Conservation (phyloP, 192 early-diverging fungal genomes). For the Coemansia sp. region DNA sequence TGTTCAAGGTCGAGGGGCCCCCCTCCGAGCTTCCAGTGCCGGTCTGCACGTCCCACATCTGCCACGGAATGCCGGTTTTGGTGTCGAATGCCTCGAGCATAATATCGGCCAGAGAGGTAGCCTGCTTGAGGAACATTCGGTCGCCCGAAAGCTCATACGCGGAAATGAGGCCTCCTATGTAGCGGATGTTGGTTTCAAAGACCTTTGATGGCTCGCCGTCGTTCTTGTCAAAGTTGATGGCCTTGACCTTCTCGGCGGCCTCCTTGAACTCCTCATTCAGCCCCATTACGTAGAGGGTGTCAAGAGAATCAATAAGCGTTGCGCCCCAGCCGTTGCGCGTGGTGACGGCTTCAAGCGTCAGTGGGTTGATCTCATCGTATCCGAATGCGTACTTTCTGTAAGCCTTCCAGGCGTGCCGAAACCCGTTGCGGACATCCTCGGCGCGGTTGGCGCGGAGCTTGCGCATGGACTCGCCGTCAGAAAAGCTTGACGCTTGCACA, state of each 20-base stretch:
- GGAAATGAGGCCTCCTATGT: constrained; percentile 82
- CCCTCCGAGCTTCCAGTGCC: constrained; percentile 48
- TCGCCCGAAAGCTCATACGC: constrained; percentile 73
- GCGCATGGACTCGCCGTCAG: constrained; percentile 24
- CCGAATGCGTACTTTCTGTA: constrained; percentile 79
- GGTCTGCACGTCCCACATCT: constrained; percentile 72
- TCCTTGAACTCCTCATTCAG: constrained; percentile 76
- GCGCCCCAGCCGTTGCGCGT: constrained; percentile 70
- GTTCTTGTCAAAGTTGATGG: constrained; percentile 66
- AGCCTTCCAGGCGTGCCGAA: constrained; percentile 70
- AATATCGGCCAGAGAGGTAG: constrained; percentile 76
- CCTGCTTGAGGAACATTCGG: constrained; percentile 66
- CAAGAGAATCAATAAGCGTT: constrained; percentile 89
- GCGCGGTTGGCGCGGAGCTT: constrained; percentile 56
- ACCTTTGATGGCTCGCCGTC: constrained; percentile 72
- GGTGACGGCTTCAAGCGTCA: constrained; percentile 50
- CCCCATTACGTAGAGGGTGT: constrained; percentile 84
- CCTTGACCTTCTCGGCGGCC: constrained; percentile 68
- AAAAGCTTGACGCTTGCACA: constrained; percentile 46
- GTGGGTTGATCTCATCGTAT: constrained; percentile 67
- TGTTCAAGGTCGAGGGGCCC: constrained; percentile 46
- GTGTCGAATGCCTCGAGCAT: constrained; percentile 71
- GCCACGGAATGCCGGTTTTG: constrained; percentile 58
- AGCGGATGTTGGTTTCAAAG: constrained; percentile 88
- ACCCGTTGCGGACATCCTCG: constrained; percentile 60